phyloP scores from a whole-genome alignment of 208 protist genomes.

The Porcisia hertigi region DNA sequence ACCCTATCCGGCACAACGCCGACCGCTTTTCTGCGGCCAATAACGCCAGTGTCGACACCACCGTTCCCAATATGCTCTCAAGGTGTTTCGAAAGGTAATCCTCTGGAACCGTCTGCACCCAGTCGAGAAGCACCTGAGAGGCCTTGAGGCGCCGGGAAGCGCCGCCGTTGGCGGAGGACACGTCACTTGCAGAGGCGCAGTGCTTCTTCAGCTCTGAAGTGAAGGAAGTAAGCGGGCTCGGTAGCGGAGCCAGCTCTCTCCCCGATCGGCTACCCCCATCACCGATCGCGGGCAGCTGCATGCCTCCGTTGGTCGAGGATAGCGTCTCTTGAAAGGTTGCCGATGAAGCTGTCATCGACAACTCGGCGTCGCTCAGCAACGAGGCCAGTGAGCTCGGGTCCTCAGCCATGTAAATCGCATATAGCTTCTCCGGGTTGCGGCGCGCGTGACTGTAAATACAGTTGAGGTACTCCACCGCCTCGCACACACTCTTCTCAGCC shows the following conservation, averaged over 20 bases:
- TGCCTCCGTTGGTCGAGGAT: constrained; percentile 1
- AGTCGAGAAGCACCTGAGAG: constrained; percentile 56
- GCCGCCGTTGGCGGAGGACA: constrained; percentile 10
- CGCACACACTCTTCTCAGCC: constrained; percentile 54
- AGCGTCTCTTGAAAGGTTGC: constrained; percentile 15
- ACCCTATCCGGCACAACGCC: constrained; percentile 73
- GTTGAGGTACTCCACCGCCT: constrained; percentile 80
- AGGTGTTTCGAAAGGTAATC: constrained; percentile 37
- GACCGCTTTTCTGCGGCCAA: constrained; percentile 75
- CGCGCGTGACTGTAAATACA: constrained; percentile 60
- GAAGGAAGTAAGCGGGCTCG: constrained; percentile 30
- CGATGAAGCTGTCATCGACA: constrained; percentile 15
- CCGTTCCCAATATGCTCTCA: constrained; percentile 15
- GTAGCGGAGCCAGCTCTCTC: constrained; percentile 24
- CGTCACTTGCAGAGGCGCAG: constrained; percentile 20
- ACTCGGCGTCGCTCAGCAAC: constrained; percentile 46
- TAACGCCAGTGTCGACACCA: constrained; percentile 40
- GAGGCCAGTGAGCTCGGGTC: constrained; percentile 56
- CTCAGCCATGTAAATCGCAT: constrained; percentile 87
- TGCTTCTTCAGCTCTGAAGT: constrained; percentile 30
- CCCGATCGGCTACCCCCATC: constrained; percentile 11
- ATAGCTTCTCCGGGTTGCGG: constrained; percentile 53
- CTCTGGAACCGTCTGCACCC: constrained; percentile 40
- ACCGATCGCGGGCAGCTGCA: constrained; percentile 1
- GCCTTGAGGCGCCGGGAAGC: constrained; percentile 48